Conservation (phyloP, 441 rosid species). For the Mallotus japonicus region DNA sequence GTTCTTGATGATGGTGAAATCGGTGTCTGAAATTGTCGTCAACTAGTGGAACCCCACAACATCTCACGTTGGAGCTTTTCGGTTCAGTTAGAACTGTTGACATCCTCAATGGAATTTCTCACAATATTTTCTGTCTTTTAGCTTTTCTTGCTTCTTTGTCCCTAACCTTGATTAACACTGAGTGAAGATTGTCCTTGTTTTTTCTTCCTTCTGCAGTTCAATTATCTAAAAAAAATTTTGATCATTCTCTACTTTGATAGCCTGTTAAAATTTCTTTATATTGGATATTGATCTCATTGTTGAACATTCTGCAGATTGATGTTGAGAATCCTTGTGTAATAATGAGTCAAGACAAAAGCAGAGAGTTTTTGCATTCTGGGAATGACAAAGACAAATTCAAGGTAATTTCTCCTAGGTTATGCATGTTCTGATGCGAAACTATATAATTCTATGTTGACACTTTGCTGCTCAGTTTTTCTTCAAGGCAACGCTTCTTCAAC, state of each 20-base stretch:
- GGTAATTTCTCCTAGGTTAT: conserved; percentile 40
- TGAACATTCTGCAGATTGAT: conserved; percentile 62
- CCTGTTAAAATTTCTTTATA: background rate
- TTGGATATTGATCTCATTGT: background rate
- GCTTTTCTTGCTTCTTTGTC: background rate
- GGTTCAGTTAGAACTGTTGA: background rate
- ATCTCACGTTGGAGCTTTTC: conserved; percentile 1
- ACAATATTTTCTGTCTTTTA: background rate
- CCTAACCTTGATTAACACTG: background rate
- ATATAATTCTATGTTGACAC: conserved; percentile 33
- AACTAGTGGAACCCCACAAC: background rate
- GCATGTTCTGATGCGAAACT: conserved; percentile 8
- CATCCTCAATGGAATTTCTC: background rate
- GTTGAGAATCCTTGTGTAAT: conserved; percentile 97
- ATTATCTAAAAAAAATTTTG: background rate
- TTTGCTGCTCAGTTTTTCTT: conserved; percentile 65
- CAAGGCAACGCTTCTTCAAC: conserved; percentile 97
- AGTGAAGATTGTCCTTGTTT: background rate
- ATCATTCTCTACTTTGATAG: background rate
- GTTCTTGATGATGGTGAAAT: background rate
- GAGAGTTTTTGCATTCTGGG: conserved; percentile 96
- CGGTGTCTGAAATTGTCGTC: background rate
- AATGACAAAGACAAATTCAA: conserved; percentile 90
- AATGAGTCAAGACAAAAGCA: conserved; percentile 99
- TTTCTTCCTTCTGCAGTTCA: background rate